A percentile compares a stretch with the other conserved stretches of the same genome.
Conservation (phyloP, 2,329 filamentous ascomycete genomes). For the Fusarium protoensiforme region DNA sequence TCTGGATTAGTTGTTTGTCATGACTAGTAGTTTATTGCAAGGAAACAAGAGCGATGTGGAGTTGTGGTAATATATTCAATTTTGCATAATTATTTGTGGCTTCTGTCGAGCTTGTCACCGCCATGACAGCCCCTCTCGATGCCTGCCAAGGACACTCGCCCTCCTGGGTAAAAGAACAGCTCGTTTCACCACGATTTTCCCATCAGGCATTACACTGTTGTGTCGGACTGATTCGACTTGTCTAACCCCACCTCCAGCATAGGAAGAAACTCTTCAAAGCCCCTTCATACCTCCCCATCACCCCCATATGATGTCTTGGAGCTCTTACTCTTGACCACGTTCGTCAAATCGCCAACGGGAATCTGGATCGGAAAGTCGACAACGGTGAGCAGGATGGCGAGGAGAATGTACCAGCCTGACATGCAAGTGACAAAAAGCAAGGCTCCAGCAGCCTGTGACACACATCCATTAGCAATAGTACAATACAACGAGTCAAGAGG, state of each 20-base stretch:
- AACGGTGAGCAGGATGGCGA: slow-evolving; percentile 61
- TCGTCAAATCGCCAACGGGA: slow-evolving; percentile 65
- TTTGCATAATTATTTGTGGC: neutral
- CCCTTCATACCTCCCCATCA: neutral
- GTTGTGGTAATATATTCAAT: neutral
- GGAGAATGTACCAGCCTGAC: slow-evolving; percentile 65
- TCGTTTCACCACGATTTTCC: neutral
- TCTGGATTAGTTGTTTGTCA: neutral
- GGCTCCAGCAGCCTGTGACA: slow-evolving; percentile 56
- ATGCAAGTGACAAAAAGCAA: slow-evolving; percentile 58
- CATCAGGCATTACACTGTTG: neutral
- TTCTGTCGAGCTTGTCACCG: neutral
- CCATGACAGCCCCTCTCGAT: neutral
- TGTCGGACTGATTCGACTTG: neutral
- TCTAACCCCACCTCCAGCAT: neutral
- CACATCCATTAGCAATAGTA: neutral
- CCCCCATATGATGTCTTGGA: neutral
- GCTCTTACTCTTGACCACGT: slow-evolving; percentile 51
- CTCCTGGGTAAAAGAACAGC: neutral
- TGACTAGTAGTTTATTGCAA: neutral
- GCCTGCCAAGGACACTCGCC: neutral
- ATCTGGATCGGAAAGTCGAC: slow-evolving; percentile 66
- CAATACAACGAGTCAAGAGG: neutral
- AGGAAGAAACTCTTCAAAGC: neutral
- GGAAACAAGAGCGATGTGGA: neutral